Evolutionary conservation across 257 asterid species (phyloP), one percentile per base, ranked within the genome.

Genomic region (Solanum gracilifrons): DNA sequence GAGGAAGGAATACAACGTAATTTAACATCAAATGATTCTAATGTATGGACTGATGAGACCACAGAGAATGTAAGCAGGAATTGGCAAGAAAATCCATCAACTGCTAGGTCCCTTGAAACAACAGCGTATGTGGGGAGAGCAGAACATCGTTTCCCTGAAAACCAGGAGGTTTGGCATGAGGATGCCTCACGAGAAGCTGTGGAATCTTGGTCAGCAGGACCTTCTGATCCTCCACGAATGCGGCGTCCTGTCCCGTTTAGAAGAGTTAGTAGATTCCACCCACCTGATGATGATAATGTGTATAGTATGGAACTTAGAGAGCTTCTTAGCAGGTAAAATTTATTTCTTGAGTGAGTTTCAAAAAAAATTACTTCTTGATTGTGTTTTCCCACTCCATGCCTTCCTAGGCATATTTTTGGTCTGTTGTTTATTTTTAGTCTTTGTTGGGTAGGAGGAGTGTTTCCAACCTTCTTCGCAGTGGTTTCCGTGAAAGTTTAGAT

Each of bases 291-390:
- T 71, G 98, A 97, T 87, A 95, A 93, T 89, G 98, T 97, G 85
- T 95, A 97, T 92, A 95, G 98, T 90, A 94, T 97, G 96, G 99
- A 97, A 91, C 99, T 97, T 89, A 94, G 99, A 92, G 99, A 97
- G 92, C 95, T 97, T 72, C 90, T 95, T 82, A 93, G 98, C 98
- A 94, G 99, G 99, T 97, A 83, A 71, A 15, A 46, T 9, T 73
- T 33, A 21, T 21, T 25, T 73, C 32, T 86, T 48, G 55, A 32
- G 23, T 48, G 32, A 51, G 87, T 33, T 41, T 31, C 43, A 37
- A 37, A 37, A 83, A 69, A 11, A 46, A 3, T 72, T 32, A 20
- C 12, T n/a, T 72, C 31, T 86, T 51, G 55, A 33, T 33, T 48
- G 33, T 74, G 87, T 33, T 41, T 32, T 86, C 71, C 36, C 13